These are phyloP conservation scores for Musa acuminata DNA, from an alignment of 176 grass and related monocot species.

Conservation along the genomic window DNA sequence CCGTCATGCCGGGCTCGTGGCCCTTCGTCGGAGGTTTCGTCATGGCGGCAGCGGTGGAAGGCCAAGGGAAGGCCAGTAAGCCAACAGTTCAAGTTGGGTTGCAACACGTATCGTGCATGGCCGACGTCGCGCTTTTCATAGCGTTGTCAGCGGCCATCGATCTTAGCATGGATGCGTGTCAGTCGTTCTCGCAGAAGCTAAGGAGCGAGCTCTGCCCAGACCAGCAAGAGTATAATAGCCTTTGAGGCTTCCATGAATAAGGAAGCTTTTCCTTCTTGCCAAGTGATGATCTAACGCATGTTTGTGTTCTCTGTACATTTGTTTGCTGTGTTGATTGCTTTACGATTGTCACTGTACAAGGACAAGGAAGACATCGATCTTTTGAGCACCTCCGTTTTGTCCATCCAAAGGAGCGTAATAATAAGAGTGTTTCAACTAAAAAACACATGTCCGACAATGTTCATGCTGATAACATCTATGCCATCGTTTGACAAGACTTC, in stretches of 20 bases:
- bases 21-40: constrained; percentile 63
- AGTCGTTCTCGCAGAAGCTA: constrained; percentile 71
- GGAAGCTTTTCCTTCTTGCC: too few species aligned
- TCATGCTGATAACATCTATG: too few species aligned
- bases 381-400: too few species aligned
- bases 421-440: too few species aligned
- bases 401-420: too few species aligned
- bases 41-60: constrained; percentile 72
- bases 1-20: constrained; percentile 19
- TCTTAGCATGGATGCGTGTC: constrained; percentile 87
- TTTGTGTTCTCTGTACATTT: too few species aligned
- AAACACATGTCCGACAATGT: too few species aligned
- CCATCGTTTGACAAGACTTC: too few species aligned
- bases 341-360: too few species aligned
- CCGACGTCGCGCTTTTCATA: constrained; percentile 79
- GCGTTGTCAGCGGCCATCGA: constrained; percentile 72
- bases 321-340: too few species aligned
- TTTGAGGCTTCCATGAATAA: not conserved
- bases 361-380: too few species aligned
- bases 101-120: constrained; percentile 74
- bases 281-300: too few species aligned
- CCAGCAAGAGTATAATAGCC: constrained; percentile 26
- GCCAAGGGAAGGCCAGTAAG: constrained; percentile 51
- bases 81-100: constrained; percentile 75
- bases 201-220: constrained; percentile 80